Conservation (phyloP, 129 eudicot genomes). For the Kitagawia praeruptora region DNA sequence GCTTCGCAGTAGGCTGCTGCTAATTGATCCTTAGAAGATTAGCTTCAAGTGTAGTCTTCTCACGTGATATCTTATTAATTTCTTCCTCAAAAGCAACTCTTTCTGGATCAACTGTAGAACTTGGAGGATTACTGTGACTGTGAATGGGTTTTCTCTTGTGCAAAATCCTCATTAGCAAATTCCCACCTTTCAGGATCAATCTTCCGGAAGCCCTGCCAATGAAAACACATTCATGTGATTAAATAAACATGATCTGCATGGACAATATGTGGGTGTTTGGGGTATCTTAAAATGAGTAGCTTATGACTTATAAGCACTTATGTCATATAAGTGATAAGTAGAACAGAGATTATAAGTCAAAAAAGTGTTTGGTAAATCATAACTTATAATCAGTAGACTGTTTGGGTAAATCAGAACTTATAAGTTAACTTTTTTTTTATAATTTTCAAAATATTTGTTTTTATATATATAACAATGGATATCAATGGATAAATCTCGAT, state of each 20-base stretch:
- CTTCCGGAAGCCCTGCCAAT: constrained; percentile 75
- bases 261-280: too few species aligned
- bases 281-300: too few species aligned
- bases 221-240: neutral
- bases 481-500: too few species aligned
- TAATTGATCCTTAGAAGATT: constrained; percentile 38
- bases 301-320: too few species aligned
- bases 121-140: constrained; percentile 83
- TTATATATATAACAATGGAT: too few species aligned
- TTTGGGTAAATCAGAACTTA: too few species aligned
- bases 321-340: too few species aligned
- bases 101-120: constrained; percentile 56
- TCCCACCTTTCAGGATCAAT: constrained; percentile 98
- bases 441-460: too few species aligned
- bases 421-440: too few species aligned
- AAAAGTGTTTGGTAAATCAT: too few species aligned
- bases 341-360: too few species aligned
- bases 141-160: constrained; percentile 88
- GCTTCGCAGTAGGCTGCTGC: constrained; percentile 50
- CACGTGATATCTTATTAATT: constrained; percentile 70
- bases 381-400: too few species aligned
- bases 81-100: constrained; percentile 82
- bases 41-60: constrained; percentile 56
- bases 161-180: constrained; percentile 85
- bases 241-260: neutral